Evolutionary conservation across 352 stramenopile species (phyloP).

Genomic region (Globisporangium spinosum): DNA sequence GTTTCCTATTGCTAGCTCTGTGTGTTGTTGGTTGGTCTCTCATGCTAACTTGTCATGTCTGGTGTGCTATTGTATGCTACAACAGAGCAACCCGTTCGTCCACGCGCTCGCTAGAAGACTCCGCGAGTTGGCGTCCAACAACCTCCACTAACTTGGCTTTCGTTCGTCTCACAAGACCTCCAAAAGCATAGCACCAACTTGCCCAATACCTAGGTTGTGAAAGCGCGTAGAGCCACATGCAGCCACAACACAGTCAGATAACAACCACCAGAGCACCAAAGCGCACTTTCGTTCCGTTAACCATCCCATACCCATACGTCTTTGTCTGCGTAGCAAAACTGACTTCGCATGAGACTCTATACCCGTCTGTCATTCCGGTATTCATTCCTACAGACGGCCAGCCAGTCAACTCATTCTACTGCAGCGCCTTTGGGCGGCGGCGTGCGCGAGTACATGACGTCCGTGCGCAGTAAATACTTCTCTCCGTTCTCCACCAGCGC

Average conservation of each 20-base stretch:
- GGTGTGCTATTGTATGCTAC: slow-evolving; percentile 7
- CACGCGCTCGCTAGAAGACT: slow-evolving; percentile 66
- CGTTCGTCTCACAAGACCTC: neutral
- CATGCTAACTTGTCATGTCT: slow-evolving; percentile 5
- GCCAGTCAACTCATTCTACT: neutral
- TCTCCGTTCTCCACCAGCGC: slow-evolving; percentile 49
- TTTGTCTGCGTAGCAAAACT: too few species aligned
- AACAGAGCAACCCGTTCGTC: slow-evolving; percentile 61
- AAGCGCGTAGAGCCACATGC: neutral
- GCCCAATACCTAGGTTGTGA: neutral
- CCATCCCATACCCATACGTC: neutral
- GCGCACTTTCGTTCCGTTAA: neutral
- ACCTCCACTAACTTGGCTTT: slow-evolving; percentile 13
- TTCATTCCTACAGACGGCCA: neutral
- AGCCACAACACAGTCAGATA: neutral
- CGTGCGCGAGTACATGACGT: slow-evolving; percentile 73
- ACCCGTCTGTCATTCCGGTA: too few species aligned
- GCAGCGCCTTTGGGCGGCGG: slow-evolving; percentile 10
- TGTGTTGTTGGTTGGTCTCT: neutral
- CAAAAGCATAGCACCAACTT: neutral
- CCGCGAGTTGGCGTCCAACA: slow-evolving; percentile 43
- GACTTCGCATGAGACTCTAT: too few species aligned
- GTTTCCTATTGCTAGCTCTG: neutral
- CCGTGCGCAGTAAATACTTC: slow-evolving; percentile 74
- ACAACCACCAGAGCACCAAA: neutral